A percentile compares a stretch with the other conserved stretches of the same genome.
Evolutionary conservation across 352 stramenopile genomes (phyloP).

Genomic region (Phytophthora tentaculata): DNA sequence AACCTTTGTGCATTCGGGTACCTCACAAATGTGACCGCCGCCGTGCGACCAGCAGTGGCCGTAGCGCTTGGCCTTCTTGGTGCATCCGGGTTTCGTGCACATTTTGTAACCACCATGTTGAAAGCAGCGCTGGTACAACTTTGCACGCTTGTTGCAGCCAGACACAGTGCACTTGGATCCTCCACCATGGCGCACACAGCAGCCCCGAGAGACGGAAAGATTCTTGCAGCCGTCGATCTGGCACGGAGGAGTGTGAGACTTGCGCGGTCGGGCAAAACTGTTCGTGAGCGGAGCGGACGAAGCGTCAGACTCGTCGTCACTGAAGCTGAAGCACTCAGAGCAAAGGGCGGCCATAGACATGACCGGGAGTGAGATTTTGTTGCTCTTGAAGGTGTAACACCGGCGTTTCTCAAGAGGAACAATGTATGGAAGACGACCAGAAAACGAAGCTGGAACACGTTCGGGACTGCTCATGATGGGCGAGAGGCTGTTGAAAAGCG

Average conservation of each 20-base stretch:
- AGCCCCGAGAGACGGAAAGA: conserved; percentile 56
- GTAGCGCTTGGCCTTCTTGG: conserved; percentile 74
- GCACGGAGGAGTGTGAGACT: conserved; percentile 60
- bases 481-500: conserved; percentile 31
- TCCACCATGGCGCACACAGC: conserved; percentile 60
- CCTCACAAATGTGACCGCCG: conserved; percentile 68
- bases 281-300: conserved; percentile 4
- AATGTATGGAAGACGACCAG: conserved; percentile 37
- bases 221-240: conserved; percentile 66
- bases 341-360: conserved; percentile 36
- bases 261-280: conserved; percentile 16
- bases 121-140: conserved; percentile 74
- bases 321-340: conserved; percentile 27
- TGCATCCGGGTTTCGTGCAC: conserved; percentile 64
- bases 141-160: conserved; percentile 64
- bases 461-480: conserved; percentile 31
- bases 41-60: conserved; percentile 77
- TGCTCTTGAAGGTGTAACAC: conserved; percentile 14
- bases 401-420: conserved; percentile 34
- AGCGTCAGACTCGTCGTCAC: conserved; percentile 26
- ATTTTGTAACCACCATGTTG: conserved; percentile 75
- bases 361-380: conserved; percentile 5
- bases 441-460: conserved; percentile 5
- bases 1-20: conserved; percentile 62
- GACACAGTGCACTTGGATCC: conserved; percentile 54